Evolutionary conservation across 805 yeast species (phyloP).

Genomic region (Wickerhamomyces bovis): DNA sequence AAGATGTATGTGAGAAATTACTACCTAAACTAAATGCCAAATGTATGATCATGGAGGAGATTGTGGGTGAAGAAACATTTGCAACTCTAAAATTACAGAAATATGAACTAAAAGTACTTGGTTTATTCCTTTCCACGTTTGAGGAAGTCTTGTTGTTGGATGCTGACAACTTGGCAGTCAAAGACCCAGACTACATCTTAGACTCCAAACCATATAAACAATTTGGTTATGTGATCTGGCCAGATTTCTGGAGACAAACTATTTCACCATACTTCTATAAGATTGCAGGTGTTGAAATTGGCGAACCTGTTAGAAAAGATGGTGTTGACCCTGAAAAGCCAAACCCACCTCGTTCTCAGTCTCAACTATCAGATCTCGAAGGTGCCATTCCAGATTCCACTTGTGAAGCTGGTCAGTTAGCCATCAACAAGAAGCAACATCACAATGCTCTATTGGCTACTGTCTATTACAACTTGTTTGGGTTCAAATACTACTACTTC

Average conservation of each 20-base stretch:
- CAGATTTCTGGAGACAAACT: constrained; percentile 65
- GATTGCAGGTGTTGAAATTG: constrained; percentile 41
- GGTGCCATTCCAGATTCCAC: constrained; percentile 66
- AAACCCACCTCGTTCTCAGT: constrained; percentile 34
- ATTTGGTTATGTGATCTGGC: constrained; percentile 53
- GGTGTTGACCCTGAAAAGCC: constrained; percentile 31
- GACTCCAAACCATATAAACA: constrained; percentile 38
- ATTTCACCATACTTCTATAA: constrained; percentile 55
- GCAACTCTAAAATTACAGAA: constrained; percentile 17
- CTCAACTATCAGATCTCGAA: constrained; percentile 49
- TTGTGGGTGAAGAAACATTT: constrained; percentile 26
- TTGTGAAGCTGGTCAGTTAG: constrained; percentile 66
- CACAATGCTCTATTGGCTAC: constrained; percentile 52
- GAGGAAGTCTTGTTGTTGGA: constrained; percentile 40
- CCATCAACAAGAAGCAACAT: constrained; percentile 57
- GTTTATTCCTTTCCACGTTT: constrained; percentile 40
- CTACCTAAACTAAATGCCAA: constrained; percentile 36
- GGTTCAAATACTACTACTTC: constrained; percentile 65
- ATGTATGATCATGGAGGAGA: constrained; percentile 35
- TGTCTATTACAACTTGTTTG: constrained; percentile 60
- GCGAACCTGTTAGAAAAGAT: constrained; percentile 33
- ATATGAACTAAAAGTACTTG: constrained; percentile 29
- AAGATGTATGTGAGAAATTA: constrained; percentile 34
- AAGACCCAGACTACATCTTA: constrained; percentile 43
- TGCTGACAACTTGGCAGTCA: constrained; percentile 41